phyloP scores from a whole-genome alignment of 106 monocot species.

The Phalaenopsis aphrodite region DNA sequence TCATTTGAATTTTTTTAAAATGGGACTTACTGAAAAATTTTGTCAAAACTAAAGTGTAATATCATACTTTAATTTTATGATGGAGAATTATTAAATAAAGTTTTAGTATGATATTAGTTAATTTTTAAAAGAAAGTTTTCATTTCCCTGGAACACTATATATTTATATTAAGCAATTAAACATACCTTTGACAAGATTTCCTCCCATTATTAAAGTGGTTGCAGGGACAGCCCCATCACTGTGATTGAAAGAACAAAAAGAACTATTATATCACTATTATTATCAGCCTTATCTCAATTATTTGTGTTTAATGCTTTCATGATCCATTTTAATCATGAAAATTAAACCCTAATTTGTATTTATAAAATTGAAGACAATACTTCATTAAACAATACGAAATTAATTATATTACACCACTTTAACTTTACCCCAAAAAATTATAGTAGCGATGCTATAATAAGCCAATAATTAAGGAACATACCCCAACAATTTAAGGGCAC shows the following conservation, averaged over 20 bases:
- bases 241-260: neutral
- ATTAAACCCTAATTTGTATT: neutral
- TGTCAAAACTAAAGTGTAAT: neutral
- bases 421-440: no score
- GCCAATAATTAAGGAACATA: conserved; percentile 7
- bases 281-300: no score
- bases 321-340: neutral
- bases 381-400: neutral
- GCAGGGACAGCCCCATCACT: conserved; percentile 30
- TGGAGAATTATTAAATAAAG: no score
- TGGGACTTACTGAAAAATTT: neutral
- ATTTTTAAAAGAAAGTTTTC: neutral
- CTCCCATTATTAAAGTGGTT: conserved; percentile 29
- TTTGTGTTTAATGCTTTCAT: no score
- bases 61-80: neutral
- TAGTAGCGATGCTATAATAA: no score
- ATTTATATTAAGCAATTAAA: neutral
- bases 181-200: conserved; percentile 37
- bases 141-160: neutral
- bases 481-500: conserved; percentile 42
- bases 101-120: no score
- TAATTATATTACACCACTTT: no score
- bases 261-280: no score
- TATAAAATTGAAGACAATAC: neutral
- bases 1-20: no score